Evolutionary conservation across 352 stramenopile genomes (phyloP).

Genomic region (Globisporangium parvum): DNA sequence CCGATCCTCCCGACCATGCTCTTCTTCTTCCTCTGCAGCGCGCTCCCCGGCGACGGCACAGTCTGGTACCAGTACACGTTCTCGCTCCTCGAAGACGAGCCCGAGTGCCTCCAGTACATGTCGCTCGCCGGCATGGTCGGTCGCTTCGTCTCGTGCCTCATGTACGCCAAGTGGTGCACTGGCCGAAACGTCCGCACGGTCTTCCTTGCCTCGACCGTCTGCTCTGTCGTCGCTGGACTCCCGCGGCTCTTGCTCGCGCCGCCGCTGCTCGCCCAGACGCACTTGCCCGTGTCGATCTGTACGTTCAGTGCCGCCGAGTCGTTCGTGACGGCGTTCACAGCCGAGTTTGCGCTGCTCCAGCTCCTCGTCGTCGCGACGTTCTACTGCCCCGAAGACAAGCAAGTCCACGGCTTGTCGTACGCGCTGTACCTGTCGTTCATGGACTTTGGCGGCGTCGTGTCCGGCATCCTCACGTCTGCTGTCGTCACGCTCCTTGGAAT

Average conservation of each 20-base stretch:
- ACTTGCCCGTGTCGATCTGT: conserved; percentile 60
- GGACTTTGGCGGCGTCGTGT: conserved; percentile 79
- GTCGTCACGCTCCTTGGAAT: conserved; percentile 58
- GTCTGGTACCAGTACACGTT: conserved; percentile 85
- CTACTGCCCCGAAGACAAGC: conserved; percentile 51
- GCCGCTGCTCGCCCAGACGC: conserved; percentile 20
- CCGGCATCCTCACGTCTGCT: conserved; percentile 48
- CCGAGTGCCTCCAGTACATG: conserved; percentile 72
- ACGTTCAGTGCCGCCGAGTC: conserved; percentile 59
- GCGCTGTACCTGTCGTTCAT: conserved; percentile 81
- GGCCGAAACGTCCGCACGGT: conserved; percentile 61
- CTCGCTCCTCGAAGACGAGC: conserved; percentile 43
- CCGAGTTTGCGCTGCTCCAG: conserved; percentile 77
- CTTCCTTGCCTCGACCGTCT: conserved; percentile 72
- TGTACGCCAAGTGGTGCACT: conserved; percentile 66
- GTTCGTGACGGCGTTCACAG: conserved; percentile 73
- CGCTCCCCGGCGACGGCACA: conserved; percentile 50
- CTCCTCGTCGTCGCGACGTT: conserved; percentile 79
- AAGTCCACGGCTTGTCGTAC: conserved; percentile 72
- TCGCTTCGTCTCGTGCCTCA: conserved; percentile 63
- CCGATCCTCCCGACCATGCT: conserved; percentile 64
- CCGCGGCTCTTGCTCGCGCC: conserved; percentile 60
- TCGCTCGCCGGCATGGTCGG: conserved; percentile 60
- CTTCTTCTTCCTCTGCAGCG: conserved; percentile 81
- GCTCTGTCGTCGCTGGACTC: conserved; percentile 51